Evolutionary conservation across 148 eudicot species (phyloP), one percentile per base, ranked within the genome.

Genomic region (Fallopia convolvulus): DNA sequence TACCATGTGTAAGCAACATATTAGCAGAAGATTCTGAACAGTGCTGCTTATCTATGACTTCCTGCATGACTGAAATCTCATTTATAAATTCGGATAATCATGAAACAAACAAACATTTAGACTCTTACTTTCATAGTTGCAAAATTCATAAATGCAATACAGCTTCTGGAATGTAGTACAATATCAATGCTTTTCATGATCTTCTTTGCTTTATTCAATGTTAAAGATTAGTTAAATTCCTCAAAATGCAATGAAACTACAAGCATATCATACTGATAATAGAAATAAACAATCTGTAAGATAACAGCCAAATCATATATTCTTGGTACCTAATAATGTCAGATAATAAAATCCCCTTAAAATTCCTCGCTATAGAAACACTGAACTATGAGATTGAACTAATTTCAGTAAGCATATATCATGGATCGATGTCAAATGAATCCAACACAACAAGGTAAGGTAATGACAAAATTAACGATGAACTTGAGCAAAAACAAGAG

Each of bases 1-100:
- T 68, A 78, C 83, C 86, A 78, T 80, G 53, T 53, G 88, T 82
- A 71, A 80, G 72, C 83, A 75, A 1, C 42, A 65, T 32, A 8
- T 0, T 32, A 36, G 42, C 10, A 68, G 72, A 68, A 17, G 72
- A 68, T 15, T 68, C 72, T 14, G 72, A 68, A 68, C 44, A 32
- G 65, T 63, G 74, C 2, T 47, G 83, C 77, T 50, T 80, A 76
- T 79, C 79, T 77, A 75, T 83, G 61, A 76, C 74, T 80, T 89
- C 93, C 98, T 94, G 93, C 95, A 87, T 82, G 70, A 82, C 86
- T 84, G 88, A 79, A 79, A 74, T 74, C 71, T 78, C 80, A 72
- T 84, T 77, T 76, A 82, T 82, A 56, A 81, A 74, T 80, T 52
- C 74, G 72, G 74, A 74, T 75, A 76, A 79, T 53, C 74, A 60